Evolutionary conservation across 2,329 filamentous ascomycete genomes (phyloP).

Genomic region (Verticillium alfalfae): DNA sequence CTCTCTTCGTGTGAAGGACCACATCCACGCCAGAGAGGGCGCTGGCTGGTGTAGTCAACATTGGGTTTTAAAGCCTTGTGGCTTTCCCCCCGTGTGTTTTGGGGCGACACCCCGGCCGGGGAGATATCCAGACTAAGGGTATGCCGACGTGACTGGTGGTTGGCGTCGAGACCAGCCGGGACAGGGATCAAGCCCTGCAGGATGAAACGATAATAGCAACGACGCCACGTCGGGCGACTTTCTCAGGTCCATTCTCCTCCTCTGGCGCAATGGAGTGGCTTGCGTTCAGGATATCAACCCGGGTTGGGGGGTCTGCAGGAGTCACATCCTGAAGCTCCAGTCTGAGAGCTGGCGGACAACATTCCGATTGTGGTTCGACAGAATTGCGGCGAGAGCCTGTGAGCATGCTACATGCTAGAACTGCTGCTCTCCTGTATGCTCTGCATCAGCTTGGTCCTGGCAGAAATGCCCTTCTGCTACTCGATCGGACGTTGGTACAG

Average conservation of each 20-base stretch:
- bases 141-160: not conserved
- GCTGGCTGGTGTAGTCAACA: not conserved
- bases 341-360: not conserved
- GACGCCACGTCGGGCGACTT: not conserved
- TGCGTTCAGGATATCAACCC: not conserved
- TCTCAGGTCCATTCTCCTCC: not conserved
- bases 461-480: too few relatives aligned
- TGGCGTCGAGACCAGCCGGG: not conserved
- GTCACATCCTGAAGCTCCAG: not conserved
- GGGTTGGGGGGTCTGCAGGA: not conserved
- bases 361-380: not conserved
- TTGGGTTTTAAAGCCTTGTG: not conserved
- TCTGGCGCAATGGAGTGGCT: not conserved
- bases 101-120: not conserved
- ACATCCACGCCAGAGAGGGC: not conserved
- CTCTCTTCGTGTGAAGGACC: too few relatives aligned
- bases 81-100: not conserved
- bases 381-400: not conserved
- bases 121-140: not conserved
- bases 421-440: too few relatives aligned
- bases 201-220: not conserved
- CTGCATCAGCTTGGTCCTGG: too few relatives aligned
- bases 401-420: too few relatives aligned
- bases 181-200: not conserved
- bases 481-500: too few relatives aligned